Evolutionary conservation across 805 yeast genomes (phyloP).

Genomic region (Cyberlindnera saturnus): DNA sequence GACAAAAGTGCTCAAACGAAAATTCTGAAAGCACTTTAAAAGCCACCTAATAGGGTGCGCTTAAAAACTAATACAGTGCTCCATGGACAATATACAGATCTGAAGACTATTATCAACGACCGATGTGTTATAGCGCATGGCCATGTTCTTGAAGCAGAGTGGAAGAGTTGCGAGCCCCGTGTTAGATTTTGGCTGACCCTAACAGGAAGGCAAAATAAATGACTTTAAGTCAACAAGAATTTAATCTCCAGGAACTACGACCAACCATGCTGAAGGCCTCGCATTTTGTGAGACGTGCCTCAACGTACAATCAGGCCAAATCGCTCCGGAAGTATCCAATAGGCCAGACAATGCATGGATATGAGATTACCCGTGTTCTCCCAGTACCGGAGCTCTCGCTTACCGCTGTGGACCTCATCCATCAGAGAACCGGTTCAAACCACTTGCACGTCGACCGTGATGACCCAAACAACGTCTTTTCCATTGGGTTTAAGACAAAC

Average conservation of each 20-base stretch:
- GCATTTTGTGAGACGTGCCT: slow-evolving; percentile 12
- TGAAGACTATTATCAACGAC: no score
- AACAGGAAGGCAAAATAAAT: neutral
- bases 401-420: slow-evolving; percentile 69
- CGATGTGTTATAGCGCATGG: no score
- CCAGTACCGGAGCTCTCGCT: slow-evolving; percentile 79
- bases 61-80: no score
- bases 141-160: no score
- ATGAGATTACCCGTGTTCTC: slow-evolving; percentile 52
- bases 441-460: slow-evolving; percentile 83
- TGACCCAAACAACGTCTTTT: slow-evolving; percentile 82
- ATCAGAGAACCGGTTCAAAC: slow-evolving; percentile 62
- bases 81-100: no score
- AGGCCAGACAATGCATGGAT: slow-evolving; percentile 62
- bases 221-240: no score
- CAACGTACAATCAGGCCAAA: slow-evolving; percentile 27
- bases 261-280: neutral
- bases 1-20: no score
- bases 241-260: no score
- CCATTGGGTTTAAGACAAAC: slow-evolving; percentile 85
- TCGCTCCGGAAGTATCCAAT: slow-evolving; percentile 51
- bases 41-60: no score
- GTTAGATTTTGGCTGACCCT: neutral
- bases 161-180: no score
- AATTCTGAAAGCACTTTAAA: no score